phyloP scores from a whole-genome alignment of 2,329 filamentous ascomycete species.

The Thermoascus crustaceus region DNA sequence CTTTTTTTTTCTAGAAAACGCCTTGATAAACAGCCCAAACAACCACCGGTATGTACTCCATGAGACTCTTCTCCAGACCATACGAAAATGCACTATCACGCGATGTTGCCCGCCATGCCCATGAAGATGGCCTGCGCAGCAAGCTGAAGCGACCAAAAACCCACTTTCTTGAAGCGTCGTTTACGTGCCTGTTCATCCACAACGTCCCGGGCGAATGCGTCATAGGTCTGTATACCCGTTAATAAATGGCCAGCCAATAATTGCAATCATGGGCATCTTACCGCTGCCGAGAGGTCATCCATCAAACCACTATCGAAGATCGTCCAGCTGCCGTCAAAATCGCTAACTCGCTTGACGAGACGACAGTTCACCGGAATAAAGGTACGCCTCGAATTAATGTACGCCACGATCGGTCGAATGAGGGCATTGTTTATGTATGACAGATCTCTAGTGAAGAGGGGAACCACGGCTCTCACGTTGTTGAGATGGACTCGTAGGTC shows the following conservation, averaged over 20 bases:
- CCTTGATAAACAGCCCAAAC: slow-evolving; percentile 1
- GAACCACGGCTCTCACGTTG: slow-evolving; percentile 85
- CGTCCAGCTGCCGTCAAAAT: slow-evolving; percentile 95
- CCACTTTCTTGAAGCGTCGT: slow-evolving; percentile 86
- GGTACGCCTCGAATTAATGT: slow-evolving; percentile 90
- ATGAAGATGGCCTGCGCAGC: slow-evolving; percentile 91
- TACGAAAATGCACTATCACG: slow-evolving; percentile 31
- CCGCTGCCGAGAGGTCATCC: slow-evolving; percentile 84
- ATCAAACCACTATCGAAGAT: slow-evolving; percentile 88
- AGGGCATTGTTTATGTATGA: slow-evolving; percentile 95
- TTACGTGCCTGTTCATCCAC: slow-evolving; percentile 80
- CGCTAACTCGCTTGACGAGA: slow-evolving; percentile 77
- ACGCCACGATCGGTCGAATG: slow-evolving; percentile 91
- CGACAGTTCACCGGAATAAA: slow-evolving; percentile 95
- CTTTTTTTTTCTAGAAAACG: slow-evolving; percentile 2
- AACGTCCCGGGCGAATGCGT: slow-evolving; percentile 86
- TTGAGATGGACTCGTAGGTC: slow-evolving; percentile 93
- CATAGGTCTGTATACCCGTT: slow-evolving; percentile 56
- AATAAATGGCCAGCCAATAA: slow-evolving; percentile 5
- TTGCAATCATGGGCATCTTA: slow-evolving; percentile 22
- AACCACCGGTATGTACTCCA: neutral
- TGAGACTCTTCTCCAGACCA: neutral
- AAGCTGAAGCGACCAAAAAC: slow-evolving; percentile 89
- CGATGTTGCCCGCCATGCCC: slow-evolving; percentile 79
- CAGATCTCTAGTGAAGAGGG: slow-evolving; percentile 82